Evolutionary conservation across 2,329 filamentous ascomycete species (phyloP).

Genomic region (Talaromyces sp.): DNA sequence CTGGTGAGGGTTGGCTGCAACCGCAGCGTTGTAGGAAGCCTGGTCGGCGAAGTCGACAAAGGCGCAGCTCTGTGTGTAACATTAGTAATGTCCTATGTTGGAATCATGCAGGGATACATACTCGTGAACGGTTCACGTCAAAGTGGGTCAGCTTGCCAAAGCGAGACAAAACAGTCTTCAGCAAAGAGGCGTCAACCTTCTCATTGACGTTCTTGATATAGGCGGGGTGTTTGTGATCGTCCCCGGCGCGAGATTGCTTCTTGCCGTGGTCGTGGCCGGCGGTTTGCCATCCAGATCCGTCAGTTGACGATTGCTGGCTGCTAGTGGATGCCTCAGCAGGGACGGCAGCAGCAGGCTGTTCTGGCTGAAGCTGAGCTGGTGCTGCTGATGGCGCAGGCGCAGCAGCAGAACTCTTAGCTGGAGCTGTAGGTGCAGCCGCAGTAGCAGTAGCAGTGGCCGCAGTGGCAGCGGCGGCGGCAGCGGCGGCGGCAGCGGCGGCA

Average conservation of each 20-base stretch:
- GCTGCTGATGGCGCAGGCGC: conserved; percentile 12
- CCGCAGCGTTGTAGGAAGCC: conserved; percentile 77
- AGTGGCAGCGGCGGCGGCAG: conserved; percentile 41
- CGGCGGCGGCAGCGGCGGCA: conserved; percentile 40
- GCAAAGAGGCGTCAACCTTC: conserved; percentile 70
- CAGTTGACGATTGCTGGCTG: conserved; percentile 75
- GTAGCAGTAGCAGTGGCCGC: conserved; percentile 50
- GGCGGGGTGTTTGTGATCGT: conserved; percentile 73
- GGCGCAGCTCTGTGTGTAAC: conserved; percentile 71
- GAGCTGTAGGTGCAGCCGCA: conserved; percentile 30
- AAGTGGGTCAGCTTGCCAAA: conserved; percentile 63
- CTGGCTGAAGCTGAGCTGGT: conserved; percentile 23
- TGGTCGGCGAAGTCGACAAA: conserved; percentile 88
- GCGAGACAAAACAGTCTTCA: conserved; percentile 66
- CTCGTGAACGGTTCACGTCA: conserved; percentile 68
- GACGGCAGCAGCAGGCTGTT: conserved; percentile 32
- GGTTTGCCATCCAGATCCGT: conserved; percentile 77
- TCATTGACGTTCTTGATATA: conserved; percentile 97
- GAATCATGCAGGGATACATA: conserved; percentile 38
- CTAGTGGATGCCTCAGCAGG: conserved; percentile 42
- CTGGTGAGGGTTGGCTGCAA: conserved; percentile 77
- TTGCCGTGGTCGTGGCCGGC: conserved; percentile 74
- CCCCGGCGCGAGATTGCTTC: conserved; percentile 67
- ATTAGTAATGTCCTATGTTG: conserved; percentile 13
- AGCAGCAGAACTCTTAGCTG: conserved; percentile 31